Conservation (phyloP, 1,139 yeast species). For the Nakaseomyces nivariensis region DNA sequence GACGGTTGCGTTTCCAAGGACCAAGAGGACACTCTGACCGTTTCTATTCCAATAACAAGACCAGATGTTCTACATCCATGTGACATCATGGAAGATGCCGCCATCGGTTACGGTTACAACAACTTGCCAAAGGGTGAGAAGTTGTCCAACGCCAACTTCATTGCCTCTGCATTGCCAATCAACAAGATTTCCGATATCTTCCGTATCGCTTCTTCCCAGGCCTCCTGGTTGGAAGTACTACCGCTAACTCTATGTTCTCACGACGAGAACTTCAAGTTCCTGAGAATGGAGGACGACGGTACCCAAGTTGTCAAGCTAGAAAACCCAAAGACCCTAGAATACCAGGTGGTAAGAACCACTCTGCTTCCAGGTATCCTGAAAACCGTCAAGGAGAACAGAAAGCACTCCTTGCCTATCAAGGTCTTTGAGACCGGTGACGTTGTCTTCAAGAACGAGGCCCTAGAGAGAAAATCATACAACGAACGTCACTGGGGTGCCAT, state of each 20-base stretch:
- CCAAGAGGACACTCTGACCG: conserved; percentile 50
- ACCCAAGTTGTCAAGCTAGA: conserved; percentile 77
- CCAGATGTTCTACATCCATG: conserved; percentile 95
- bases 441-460: conserved; percentile 66
- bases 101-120: conserved; percentile 91
- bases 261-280: conserved; percentile 87
- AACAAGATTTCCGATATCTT: conserved; percentile 86
- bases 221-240: conserved; percentile 93
- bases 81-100: conserved; percentile 98
- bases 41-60: conserved; percentile 82
- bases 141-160: conserved; percentile 62
- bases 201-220: conserved; percentile 84
- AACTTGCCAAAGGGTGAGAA: conserved; percentile 78
- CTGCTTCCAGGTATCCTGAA: conserved; percentile 90
- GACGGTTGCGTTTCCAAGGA: conserved; percentile 45
- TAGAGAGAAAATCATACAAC: conserved; percentile 86
- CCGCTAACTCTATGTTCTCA: conserved; percentile 93
- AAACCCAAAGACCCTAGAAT: conserved; percentile 93
- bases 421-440: conserved; percentile 95
- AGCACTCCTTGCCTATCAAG: conserved; percentile 87
- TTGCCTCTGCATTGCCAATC: conserved; percentile 78
- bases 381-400: conserved; percentile 92
- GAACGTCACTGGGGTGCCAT: conserved; percentile 94
- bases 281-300: conserved; percentile 67
- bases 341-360: conserved; percentile 95